A percentile compares a stretch with the other conserved stretches of the same genome.
phyloP scores from a whole-genome alignment of 1,284 basidiomycete species.

The Marasmius tenuissimus region DNA sequence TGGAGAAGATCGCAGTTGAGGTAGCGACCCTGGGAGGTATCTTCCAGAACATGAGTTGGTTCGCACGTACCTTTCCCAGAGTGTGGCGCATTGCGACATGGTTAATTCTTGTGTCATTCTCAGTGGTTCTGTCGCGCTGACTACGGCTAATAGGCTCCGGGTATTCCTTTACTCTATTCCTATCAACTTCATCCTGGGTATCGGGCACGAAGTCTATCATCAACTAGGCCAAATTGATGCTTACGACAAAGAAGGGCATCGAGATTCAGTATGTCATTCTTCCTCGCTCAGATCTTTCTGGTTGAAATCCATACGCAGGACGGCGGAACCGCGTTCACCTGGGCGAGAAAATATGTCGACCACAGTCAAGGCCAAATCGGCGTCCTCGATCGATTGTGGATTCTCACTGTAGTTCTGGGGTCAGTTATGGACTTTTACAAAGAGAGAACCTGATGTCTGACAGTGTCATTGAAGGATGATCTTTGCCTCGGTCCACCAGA shows the following conservation, averaged over 20 bases:
- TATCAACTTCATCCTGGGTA: neutral
- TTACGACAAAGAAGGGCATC: neutral
- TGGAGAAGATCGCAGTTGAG: conserved; percentile 30
- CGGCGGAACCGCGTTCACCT: neutral
- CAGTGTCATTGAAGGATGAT: conserved; percentile 24
- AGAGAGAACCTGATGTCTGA: neutral
- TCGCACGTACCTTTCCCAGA: conserved; percentile 24
- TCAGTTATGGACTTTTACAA: neutral
- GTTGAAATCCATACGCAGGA: neutral
- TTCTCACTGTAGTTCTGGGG: conserved; percentile 18
- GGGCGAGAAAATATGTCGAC: neutral
- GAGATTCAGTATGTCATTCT: neutral
- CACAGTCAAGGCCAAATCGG: neutral
- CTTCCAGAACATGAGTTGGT: conserved; percentile 25
- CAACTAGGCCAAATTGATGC: neutral
- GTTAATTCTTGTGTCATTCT: conserved; percentile 21
- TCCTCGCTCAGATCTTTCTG: neutral
- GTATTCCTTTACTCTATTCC: neutral
- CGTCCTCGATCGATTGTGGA: conserved; percentile 7
- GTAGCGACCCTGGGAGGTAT: conserved; percentile 34
- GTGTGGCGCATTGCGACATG: conserved; percentile 23
- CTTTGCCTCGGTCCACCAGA: conserved; percentile 37
- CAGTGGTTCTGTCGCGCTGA: neutral
- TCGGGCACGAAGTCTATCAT: neutral
- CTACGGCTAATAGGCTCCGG: neutral